Conservation (phyloP, 1,139 yeast species). For the Yamadazyma taylorii region DNA sequence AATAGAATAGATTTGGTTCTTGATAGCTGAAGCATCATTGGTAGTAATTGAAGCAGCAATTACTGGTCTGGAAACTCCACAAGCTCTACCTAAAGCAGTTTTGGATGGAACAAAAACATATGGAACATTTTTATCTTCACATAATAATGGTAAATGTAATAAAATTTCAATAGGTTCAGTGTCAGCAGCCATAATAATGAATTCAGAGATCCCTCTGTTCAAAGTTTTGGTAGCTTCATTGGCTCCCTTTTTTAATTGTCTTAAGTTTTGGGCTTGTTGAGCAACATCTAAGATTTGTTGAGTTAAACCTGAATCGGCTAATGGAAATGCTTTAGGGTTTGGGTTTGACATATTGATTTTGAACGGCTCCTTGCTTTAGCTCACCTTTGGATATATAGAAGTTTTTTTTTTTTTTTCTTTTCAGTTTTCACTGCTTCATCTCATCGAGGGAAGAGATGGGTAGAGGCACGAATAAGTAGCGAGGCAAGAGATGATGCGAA, state of each 20-base stretch:
- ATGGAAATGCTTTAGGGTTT: constrained; percentile 97
- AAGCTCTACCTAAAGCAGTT: constrained; percentile 98
- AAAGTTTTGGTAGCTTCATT: constrained; percentile 99
- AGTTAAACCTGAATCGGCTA: constrained; percentile 92
- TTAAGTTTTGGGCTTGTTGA: constrained; percentile 96
- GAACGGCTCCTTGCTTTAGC: constrained; percentile 69
- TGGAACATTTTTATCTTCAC: constrained; percentile 99
- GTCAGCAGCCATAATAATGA: constrained; percentile 99
- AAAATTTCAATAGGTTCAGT: constrained; percentile 99
- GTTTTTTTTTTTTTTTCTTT: constrained; percentile 6
- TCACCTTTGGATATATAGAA: constrained; percentile 36
- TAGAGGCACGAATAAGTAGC: too few species aligned
- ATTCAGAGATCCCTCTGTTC: constrained; percentile 99
- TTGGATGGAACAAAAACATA: constrained; percentile 98
- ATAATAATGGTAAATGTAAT: constrained; percentile 93
- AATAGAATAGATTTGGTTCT: constrained; percentile 94
- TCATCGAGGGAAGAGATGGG: constrained; percentile 6
- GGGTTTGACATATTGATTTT: constrained; percentile 58
- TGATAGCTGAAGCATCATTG: constrained; percentile 96
- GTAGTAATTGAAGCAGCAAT: constrained; percentile 98
- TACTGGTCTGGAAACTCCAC: constrained; percentile 99
- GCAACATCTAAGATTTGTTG: constrained; percentile 98
- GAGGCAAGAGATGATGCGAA: too few species aligned
- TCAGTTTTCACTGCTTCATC: constrained; percentile 3
- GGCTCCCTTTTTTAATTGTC: constrained; percentile 99